Conservation (phyloP, 441 rosid genomes). For the Euphorbia schlechtendalii region DNA sequence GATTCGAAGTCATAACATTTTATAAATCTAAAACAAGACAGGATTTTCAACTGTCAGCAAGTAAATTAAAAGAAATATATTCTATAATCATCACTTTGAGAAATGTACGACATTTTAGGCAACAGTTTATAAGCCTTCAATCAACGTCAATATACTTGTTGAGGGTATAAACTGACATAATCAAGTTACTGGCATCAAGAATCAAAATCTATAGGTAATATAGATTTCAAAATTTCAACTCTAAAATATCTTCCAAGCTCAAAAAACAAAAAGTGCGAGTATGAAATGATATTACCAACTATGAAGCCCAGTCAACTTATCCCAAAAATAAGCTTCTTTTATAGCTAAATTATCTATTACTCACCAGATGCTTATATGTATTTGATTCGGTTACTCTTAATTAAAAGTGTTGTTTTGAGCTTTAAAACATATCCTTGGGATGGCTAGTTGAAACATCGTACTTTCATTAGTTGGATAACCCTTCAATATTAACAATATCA, state of each 20-base stretch:
- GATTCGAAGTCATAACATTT: not conserved
- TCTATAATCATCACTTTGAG: no score
- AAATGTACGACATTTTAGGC: not conserved
- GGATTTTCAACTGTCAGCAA: not conserved
- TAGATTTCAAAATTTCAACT: not conserved
- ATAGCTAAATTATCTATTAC: not conserved
- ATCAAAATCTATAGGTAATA: not conserved
- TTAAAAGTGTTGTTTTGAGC: not conserved
- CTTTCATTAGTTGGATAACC: not conserved
- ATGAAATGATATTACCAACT: not conserved
- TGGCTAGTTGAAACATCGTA: not conserved
- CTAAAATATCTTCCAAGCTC: no score
- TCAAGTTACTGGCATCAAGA: not conserved
- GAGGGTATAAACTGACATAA: not conserved
- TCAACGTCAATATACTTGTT: no score
- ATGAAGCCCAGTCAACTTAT: not conserved
- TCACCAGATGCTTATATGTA: not conserved
- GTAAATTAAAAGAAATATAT: not conserved
- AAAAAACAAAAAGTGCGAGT: no score
- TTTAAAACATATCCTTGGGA: not conserved
- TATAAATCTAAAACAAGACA: not conserved
- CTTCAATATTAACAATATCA: not conserved
- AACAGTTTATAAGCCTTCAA: not conserved
- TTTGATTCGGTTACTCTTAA: not conserved
- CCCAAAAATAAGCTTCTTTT: not conserved